Evolutionary conservation across 1,284 basidiomycete genomes (phyloP), one percentile per base, ranked within the genome.

Genomic region (Hymenochaete sp.): DNA sequence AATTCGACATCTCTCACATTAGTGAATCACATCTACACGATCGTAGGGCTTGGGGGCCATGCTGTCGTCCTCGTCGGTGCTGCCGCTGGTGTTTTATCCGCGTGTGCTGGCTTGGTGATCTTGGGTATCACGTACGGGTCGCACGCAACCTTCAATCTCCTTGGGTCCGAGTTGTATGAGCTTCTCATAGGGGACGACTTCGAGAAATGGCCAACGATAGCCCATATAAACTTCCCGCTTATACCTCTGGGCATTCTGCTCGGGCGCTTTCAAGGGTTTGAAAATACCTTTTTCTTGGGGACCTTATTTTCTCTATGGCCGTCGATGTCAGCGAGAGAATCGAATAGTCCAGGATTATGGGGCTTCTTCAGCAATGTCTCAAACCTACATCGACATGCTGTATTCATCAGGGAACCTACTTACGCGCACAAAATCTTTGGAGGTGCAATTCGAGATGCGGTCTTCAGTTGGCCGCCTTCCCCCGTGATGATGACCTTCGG

Each of bases 211-310:
- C 76, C 80, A 0, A 77, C 76, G 72, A 72, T 76, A 36, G 77
- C 81, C 25, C 82, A 72, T 61, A 58, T 86, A 57, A 79, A 86
- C 57, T 75, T 89, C 11, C 83, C 76, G 4, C 56, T 78, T 28
- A 70, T 81, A 42, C 77, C 79, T 0, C 55, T 79, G 42, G 66
- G 66, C 21, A 71, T 81, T 52, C 59, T 81, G 43, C 58, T 71
- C n/a, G 69, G 82, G 32, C 71, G 78, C 39, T 66, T 78, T 3
- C 68, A 75, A 11, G 56, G 72, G 21, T 61, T 51, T 63, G 62
- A 72, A 55, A 62, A 72, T 61, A 53, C 68, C 58, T 58, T 67
- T 47, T 81, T 67, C 22, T 59, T 78, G 47, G 59, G 79, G 2
- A 68, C 78, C 3, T 60, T 83, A 43, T 67, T 84, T 38, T 71